Percentiles rank a stretch among this genome's conserved stretches.
Conservation (phyloP, 1,284 basidiomycete species). For the Apiotrichum gracile region DNA sequence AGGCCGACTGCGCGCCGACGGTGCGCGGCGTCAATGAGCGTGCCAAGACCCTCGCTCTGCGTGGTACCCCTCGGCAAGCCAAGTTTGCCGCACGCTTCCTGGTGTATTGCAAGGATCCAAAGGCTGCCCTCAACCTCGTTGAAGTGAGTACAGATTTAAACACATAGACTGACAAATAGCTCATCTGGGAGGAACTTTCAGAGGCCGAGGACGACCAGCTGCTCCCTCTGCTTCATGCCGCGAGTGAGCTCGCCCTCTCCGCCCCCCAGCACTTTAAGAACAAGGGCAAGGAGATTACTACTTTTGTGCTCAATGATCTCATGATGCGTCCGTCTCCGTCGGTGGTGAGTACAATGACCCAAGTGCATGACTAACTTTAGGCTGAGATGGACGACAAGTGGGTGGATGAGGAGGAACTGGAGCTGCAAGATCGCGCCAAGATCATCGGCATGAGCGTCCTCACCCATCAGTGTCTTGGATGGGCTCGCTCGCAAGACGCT, state of each 20-base stretch:
- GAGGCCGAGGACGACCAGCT: slow-evolving; percentile 55
- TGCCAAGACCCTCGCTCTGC: slow-evolving; percentile 57
- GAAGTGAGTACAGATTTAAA: slow-evolving; percentile 54
- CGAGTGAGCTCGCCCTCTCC: slow-evolving; percentile 68
- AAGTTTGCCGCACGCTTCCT: slow-evolving; percentile 83
- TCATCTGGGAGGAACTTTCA: slow-evolving; percentile 54
- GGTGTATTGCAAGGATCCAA: slow-evolving; percentile 56
- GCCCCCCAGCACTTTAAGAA: slow-evolving; percentile 69
- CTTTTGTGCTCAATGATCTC: slow-evolving; percentile 66
- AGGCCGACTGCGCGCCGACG: slow-evolving; percentile 54
- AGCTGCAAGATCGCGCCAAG: slow-evolving; percentile 55
- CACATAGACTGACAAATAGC: background rate
- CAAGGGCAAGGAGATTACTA: slow-evolving; percentile 65
- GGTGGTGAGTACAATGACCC: slow-evolving; percentile 47
- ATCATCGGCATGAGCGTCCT: slow-evolving; percentile 69
- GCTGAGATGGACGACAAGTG: slow-evolving; percentile 54
- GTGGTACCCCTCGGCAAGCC: slow-evolving; percentile 62
- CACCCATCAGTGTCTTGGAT: slow-evolving; percentile 68
- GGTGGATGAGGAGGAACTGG: slow-evolving; percentile 61
- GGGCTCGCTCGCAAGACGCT: slow-evolving; percentile 57
- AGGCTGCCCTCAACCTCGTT: slow-evolving; percentile 56
- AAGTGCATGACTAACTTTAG: background rate
- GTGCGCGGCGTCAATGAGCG: slow-evolving; percentile 67
- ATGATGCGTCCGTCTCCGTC: slow-evolving; percentile 56
- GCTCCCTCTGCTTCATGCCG: slow-evolving; percentile 62